A percentile compares a stretch with the other conserved stretches of the same genome.
Evolutionary conservation across 164 flowering plant species (phyloP).

Genomic region (Liquidambar formosana): DNA sequence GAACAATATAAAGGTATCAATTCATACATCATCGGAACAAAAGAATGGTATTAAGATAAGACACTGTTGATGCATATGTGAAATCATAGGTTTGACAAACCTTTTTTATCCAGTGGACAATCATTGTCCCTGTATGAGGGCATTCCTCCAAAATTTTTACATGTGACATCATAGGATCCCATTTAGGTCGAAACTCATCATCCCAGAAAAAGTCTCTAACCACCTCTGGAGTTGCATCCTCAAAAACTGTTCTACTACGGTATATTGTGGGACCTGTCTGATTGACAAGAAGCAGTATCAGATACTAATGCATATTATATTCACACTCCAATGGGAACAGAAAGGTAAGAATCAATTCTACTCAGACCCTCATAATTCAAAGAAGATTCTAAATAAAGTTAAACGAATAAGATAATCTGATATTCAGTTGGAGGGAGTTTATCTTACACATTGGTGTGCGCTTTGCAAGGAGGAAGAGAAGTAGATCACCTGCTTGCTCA

Average conservation of each 20-base stretch:
- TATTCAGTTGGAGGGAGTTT: too few species aligned
- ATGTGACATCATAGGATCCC: slow-evolving; percentile 91
- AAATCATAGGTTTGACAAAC: slow-evolving; percentile 29
- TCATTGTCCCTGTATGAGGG: slow-evolving; percentile 67
- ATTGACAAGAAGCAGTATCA: slow-evolving; percentile 19
- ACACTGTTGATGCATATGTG: background rate
- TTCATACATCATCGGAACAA: background rate
- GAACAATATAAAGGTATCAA: slow-evolving; percentile 18
- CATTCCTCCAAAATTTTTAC: slow-evolving; percentile 70
- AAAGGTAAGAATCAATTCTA: too few species aligned
- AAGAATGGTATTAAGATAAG: background rate
- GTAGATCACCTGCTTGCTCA: too few species aligned
- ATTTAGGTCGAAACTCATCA: slow-evolving; percentile 91
- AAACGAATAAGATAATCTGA: too few species aligned
- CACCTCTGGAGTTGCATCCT: slow-evolving; percentile 88
- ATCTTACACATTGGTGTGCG: too few species aligned
- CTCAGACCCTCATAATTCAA: too few species aligned
- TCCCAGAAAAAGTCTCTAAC: slow-evolving; percentile 99
- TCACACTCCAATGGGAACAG: background rate
- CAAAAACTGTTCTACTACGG: slow-evolving; percentile 86
- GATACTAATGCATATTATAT: background rate
- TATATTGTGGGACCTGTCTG: slow-evolving; percentile 74
- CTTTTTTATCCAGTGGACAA: slow-evolving; percentile 96
- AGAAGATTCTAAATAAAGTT: too few species aligned
- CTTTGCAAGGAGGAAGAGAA: too few species aligned